phyloP scores from a whole-genome alignment of 495 filamentous ascomycete genomes.

The Filosporella fistucella region DNA sequence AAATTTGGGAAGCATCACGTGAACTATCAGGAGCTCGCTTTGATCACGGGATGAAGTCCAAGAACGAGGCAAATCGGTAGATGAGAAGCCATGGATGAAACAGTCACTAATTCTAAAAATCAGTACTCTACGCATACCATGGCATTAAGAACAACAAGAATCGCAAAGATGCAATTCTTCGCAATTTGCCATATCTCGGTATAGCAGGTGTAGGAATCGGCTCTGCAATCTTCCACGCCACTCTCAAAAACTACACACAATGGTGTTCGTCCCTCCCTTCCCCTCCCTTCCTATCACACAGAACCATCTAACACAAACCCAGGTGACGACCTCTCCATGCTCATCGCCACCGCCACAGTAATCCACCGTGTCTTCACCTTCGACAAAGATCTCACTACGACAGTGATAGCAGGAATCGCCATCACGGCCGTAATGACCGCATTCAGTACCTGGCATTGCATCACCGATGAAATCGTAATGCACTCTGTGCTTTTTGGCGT shows the following conservation, averaged over 20 bases:
- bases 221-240: constrained; percentile 46
- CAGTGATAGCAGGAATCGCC: constrained; percentile 25
- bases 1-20: neutral
- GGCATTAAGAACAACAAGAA: constrained; percentile 29
- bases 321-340: constrained; percentile 53
- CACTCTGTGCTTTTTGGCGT: constrained; percentile 32
- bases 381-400: constrained; percentile 25
- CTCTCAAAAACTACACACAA: constrained; percentile 48
- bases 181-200: constrained; percentile 40
- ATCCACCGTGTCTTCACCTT: constrained; percentile 47
- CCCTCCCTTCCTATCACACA: neutral
- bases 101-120: neutral
- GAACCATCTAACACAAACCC: constrained; percentile 17
- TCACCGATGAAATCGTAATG: constrained; percentile 36
- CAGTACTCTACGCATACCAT: constrained; percentile 35
- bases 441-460: constrained; percentile 41
- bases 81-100: neutral
- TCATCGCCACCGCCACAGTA: constrained; percentile 43
- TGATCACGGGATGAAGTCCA: constrained; percentile 2
- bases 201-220: constrained; percentile 54
- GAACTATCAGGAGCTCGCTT: no score
- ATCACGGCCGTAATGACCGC: constrained; percentile 26
- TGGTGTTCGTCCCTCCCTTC: constrained; percentile 36
- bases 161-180: constrained; percentile 23
- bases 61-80: neutral